These are phyloP conservation scores for Aphanomyces stellatus DNA, from an alignment of 352 stramenopile species.

Conservation along the genomic window DNA sequence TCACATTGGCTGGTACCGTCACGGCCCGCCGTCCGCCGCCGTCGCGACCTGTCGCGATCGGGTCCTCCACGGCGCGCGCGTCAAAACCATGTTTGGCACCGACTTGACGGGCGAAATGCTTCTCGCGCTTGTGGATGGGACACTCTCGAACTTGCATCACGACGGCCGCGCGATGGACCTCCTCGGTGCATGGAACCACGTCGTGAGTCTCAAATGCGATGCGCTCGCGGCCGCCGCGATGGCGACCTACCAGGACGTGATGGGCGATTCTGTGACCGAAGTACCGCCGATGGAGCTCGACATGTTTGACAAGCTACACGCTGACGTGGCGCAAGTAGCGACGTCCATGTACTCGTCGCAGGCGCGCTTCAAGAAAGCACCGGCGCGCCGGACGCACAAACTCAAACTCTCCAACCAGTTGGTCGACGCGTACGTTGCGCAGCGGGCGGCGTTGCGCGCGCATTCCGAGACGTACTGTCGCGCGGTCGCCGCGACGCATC, in stretches of 20 bases:
- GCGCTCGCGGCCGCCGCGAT: conserved; percentile 48
- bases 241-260: conserved; percentile 64
- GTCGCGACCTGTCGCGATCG: not conserved
- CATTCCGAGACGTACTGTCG: not conserved
- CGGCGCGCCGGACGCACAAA: conserved; percentile 34
- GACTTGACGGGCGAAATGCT: conserved; percentile 55
- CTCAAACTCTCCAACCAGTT: conserved; percentile 44
- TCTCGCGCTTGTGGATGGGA: conserved; percentile 26
- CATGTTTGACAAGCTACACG: conserved; percentile 54
- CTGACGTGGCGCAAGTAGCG: conserved; percentile 57
- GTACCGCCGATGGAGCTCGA: conserved; percentile 50
- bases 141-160: conserved; percentile 26
- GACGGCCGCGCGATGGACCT: conserved; percentile 40
- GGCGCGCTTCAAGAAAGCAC: conserved; percentile 31
- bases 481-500: not conserved
- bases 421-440: conserved; percentile 29
- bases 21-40: not conserved
- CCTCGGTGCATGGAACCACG: conserved; percentile 52
- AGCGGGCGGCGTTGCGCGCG: conserved; percentile 21
- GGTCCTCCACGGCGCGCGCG: not conserved
- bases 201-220: conserved; percentile 45
- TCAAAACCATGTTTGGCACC: conserved; percentile 35
- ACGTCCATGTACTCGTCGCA: conserved; percentile 57
- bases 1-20: not conserved
- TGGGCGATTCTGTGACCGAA: conserved; percentile 45